Evolutionary conservation across 306 rosid species (phyloP), one percentile per base, ranked within the genome.

Genomic region (Dryas octopetala): DNA sequence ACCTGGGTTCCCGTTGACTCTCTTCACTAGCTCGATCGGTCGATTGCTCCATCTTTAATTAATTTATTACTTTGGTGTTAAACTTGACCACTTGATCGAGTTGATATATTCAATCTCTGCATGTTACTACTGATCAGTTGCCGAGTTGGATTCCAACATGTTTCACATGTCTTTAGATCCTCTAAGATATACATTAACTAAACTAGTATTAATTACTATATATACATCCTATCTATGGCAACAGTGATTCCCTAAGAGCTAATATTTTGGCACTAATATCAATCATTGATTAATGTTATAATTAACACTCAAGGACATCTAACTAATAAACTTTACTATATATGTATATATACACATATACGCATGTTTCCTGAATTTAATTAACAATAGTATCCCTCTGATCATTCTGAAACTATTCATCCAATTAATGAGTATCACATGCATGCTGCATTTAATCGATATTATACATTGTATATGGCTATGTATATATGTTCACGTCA

Each of bases 131-230:
- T 16, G 32, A 58, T 57, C 5, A 41, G 5, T 12, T 9, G 44
- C 46, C 57, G 41, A 2, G 68, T 73, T 73, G 48, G 59, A 26
- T 1, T 60, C 38, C 38, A 32, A 32, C 67, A 72, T 51, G 58
- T 26, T 73, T 73, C 67, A 58, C 76, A 45, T 58, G 67, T 45
- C 23, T 45, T 15, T 12, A 14, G 76, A 72, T 45, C 45, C 51
- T 72, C 45, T 58, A 14, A 19, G 76, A 72, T 71, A 32, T 32
- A 32, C 38, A 32, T 32, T 32, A 32, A 32, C 3, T 32, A 32
- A 32, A 32, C 38, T 32, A 32, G 38, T 32, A 32, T 32, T 32
- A 32, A 1, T 1, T 32, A 32, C 38, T 32, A 32, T 32, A 32
- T 32, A 32, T 32, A 32, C 38, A 32, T 32, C 38, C 2, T 32